Evolutionary conservation across 371 early-diverging fungal species (phyloP).

Genomic region (Polyrhizophydium stewartii): DNA sequence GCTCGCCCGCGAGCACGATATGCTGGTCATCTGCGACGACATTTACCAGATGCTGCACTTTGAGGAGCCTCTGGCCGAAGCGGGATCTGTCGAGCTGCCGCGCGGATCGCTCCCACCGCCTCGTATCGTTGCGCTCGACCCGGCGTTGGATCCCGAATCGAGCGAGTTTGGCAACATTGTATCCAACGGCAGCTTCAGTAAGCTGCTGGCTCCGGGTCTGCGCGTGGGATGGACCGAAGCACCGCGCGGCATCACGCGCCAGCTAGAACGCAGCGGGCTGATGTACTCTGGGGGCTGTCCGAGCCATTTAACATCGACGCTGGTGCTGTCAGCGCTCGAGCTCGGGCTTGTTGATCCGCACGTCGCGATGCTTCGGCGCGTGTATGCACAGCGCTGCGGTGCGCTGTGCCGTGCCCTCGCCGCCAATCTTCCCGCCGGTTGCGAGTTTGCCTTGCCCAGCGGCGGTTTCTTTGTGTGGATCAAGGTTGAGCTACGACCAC

Average conservation of each 20-base stretch:
- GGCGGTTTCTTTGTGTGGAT: conserved; percentile 1
- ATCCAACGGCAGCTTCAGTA: conserved; percentile 36
- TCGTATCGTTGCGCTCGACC: conserved; percentile 10
- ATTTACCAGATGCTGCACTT: conserved; percentile 55
- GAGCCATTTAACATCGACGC: conserved; percentile 9
- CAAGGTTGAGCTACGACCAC: not conserved
- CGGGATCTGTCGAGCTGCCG: no score
- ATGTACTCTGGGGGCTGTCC: conserved; percentile 27
- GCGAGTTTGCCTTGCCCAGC: not conserved
- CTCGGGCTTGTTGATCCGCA: not conserved
- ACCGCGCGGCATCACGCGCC: conserved; percentile 14
- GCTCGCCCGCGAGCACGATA: conserved; percentile 45
- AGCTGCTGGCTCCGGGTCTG: conserved; percentile 34
- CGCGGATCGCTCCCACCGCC: conserved; percentile 20
- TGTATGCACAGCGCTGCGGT: not conserved
- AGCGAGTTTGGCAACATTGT: conserved; percentile 30
- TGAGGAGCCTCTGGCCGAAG: no score
- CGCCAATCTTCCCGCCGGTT: not conserved
- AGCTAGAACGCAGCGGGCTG: conserved; percentile 17
- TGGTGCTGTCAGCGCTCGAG: not conserved
- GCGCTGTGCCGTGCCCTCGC: not conserved
- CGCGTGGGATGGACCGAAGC: conserved; percentile 44
- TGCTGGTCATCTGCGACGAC: conserved; percentile 61
- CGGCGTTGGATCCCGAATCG: not conserved
- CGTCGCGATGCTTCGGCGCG: not conserved